Percentiles rank a stretch among this genome's conserved stretches.
Evolutionary conservation across 768 basidiomycete genomes (phyloP).

Genomic region (Agaricus blazei): DNA sequence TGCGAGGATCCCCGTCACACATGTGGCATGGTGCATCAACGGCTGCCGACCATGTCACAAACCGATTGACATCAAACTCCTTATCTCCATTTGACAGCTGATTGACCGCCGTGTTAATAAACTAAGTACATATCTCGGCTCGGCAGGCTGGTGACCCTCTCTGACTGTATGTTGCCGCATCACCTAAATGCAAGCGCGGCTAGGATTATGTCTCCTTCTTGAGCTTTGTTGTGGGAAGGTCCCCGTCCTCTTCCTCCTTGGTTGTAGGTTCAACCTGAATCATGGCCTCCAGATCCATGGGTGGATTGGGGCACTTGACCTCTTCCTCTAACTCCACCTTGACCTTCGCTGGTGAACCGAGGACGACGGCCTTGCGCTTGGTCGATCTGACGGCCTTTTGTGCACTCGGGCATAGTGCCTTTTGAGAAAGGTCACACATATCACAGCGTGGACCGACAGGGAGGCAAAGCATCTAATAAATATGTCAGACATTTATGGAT

Average conservation of each 20-base stretch:
- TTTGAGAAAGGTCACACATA: constrained; percentile 50
- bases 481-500: not conserved
- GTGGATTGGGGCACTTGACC: constrained; percentile 6
- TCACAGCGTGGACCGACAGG: constrained; percentile 64
- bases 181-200: too few species aligned
- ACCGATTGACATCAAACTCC: too few species aligned
- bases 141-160: too few species aligned
- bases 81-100: too few species aligned
- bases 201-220: not conserved
- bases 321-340: constrained; percentile 29
- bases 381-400: constrained; percentile 16
- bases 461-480: constrained; percentile 54
- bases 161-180: too few species aligned
- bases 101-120: too few species aligned
- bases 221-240: not conserved
- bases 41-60: too few species aligned
- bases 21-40: too few species aligned
- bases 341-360: constrained; percentile 24
- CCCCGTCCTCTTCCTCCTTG: constrained; percentile 1
- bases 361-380: constrained; percentile 22
- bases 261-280: constrained; percentile 1
- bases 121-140: too few species aligned
- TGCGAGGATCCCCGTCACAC: too few species aligned
- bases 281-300: constrained; percentile 3
- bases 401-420: constrained; percentile 66